A percentile compares a stretch with the other conserved stretches of the same genome.
Conservation (phyloP, 371 early-diverging fungal genomes). For the Mucor piriformis region DNA sequence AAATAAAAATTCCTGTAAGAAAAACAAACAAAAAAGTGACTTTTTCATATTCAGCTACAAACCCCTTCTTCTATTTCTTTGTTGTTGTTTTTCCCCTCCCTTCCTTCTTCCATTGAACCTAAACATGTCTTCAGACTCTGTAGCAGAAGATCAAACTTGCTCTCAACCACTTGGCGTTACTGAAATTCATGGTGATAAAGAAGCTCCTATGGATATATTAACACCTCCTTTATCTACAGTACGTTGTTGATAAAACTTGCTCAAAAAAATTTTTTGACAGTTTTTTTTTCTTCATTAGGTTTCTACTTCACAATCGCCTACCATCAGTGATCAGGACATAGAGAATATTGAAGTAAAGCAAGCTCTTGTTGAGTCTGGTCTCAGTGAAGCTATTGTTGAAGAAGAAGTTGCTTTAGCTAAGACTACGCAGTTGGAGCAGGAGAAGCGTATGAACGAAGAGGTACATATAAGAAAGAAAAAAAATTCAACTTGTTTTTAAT, state of each 20-base stretch:
- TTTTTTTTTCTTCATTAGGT: conserved; percentile 1
- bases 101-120: conserved; percentile 2
- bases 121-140: conserved; percentile 4
- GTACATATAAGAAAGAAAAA: conserved; percentile 23
- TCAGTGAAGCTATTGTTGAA: conserved; percentile 43
- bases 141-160: not conserved
- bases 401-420: conserved; percentile 57
- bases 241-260: not conserved
- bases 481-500: not conserved
- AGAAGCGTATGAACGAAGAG: conserved; percentile 52
- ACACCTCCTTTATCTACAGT: conserved; percentile 5
- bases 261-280: not conserved
- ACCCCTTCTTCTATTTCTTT: not conserved
- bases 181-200: not conserved
- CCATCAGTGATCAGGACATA: conserved; percentile 26
- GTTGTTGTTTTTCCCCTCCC: not conserved
- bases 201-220: not conserved
- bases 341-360: conserved; percentile 21
- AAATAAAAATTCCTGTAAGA: not conserved
- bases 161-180: not conserved
- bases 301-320: conserved; percentile 17
- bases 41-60: not conserved
- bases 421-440: conserved; percentile 46
- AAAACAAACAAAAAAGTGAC: not conserved
- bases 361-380: conserved; percentile 32